phyloP scores from a whole-genome alignment of 2,329 filamentous ascomycete species.

The Colletotrichum sp. region DNA sequence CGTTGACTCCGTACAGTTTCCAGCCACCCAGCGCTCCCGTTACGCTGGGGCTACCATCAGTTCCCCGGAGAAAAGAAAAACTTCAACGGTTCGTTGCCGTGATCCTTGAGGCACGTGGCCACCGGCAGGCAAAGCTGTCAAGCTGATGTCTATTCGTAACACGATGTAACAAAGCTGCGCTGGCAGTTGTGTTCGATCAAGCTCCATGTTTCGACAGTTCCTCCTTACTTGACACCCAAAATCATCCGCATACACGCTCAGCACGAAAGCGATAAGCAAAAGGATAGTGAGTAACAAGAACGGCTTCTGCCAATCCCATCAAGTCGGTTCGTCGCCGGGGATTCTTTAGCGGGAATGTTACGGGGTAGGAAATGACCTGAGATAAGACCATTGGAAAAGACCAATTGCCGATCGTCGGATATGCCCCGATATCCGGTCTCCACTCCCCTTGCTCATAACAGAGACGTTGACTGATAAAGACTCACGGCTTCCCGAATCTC shows the following conservation, averaged over 20 bases:
- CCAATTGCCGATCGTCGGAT: constrained; percentile 12
- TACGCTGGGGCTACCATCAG: neutral
- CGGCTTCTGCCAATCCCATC: neutral
- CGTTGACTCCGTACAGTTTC: neutral
- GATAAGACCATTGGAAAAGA: constrained; percentile 10
- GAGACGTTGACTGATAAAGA: neutral
- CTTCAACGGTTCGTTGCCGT: neutral
- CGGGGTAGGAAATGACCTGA: neutral
- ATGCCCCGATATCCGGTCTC: neutral
- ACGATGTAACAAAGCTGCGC: neutral
- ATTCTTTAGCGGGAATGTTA: neutral
- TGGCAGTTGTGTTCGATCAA: neutral
- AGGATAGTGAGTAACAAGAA: neutral
- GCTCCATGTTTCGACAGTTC: neutral
- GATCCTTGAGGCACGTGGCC: neutral
- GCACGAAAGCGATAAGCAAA: neutral
- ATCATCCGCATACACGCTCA: neutral
- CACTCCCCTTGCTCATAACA: neutral
- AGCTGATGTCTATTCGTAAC: neutral
- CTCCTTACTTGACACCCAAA: neutral
- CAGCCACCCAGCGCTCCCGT: neutral
- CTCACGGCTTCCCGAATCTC: neutral
- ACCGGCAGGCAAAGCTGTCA: neutral
- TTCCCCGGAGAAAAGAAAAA: neutral
- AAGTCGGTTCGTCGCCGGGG: neutral